Percentiles rank a stretch among this genome's conserved stretches.
Conservation (phyloP, 2,329 filamentous ascomycete genomes). For the Alternaria conjuncta region DNA sequence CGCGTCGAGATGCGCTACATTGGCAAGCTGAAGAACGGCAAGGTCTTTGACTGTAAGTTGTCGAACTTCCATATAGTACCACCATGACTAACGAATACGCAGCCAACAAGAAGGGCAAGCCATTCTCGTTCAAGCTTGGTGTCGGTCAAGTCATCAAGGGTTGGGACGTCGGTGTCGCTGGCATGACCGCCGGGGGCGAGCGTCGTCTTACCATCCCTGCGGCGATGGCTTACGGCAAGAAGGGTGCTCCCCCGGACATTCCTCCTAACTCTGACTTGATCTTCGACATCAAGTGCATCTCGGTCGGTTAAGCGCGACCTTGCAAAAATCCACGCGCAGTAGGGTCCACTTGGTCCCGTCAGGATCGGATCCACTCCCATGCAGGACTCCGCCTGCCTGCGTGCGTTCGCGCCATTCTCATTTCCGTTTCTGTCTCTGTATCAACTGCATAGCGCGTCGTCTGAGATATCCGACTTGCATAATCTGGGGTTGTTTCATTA, state of each 20-base stretch:
- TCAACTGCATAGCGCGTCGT: constrained; percentile 44
- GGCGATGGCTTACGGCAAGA: constrained; percentile 86
- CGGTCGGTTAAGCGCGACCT: constrained; percentile 49
- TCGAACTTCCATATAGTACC: neutral
- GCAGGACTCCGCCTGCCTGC: constrained; percentile 26
- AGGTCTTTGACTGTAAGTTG: constrained; percentile 87
- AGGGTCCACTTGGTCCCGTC: constrained; percentile 30
- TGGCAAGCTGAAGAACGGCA: constrained; percentile 89
- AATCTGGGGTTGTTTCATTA: constrained; percentile 33
- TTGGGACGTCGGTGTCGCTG: constrained; percentile 92
- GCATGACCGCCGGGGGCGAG: constrained; percentile 94
- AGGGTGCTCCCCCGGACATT: constrained; percentile 76
- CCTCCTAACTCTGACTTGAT: constrained; percentile 88
- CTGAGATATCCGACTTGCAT: constrained; percentile 54
- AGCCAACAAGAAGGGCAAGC: constrained; percentile 99
- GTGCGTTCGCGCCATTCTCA: constrained; percentile 25
- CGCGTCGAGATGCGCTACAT: constrained; percentile 96
- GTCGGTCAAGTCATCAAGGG: constrained; percentile 97
- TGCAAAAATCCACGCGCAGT: constrained; percentile 17
- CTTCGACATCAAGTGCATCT: constrained; percentile 74
- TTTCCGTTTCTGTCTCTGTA: constrained; percentile 27
- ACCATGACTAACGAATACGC: constrained; percentile 28
- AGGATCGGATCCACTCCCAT: constrained; percentile 37
- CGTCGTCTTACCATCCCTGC: constrained; percentile 90
- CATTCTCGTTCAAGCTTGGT: constrained; percentile 94